Conservation (phyloP, 225 moss, liverwort and hornwort genomes). For the Pseudisothecium myosuroides region DNA sequence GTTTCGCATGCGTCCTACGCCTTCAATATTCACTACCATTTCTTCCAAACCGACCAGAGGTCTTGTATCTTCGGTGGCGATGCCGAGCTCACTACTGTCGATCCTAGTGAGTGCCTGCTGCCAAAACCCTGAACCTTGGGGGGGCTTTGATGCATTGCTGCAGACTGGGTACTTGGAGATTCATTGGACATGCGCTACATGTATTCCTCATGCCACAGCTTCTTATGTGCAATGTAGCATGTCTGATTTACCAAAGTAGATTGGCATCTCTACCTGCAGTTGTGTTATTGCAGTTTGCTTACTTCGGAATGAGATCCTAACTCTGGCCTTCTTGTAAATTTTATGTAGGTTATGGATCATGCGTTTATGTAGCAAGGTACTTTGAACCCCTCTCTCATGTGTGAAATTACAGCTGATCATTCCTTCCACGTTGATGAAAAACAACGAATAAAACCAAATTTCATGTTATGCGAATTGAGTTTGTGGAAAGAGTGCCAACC, state of each 20-base stretch:
- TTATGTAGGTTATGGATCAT: conserved; percentile 31
- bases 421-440: background rate
- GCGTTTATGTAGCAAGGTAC: conserved; percentile 33
- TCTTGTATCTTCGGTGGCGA: conserved; percentile 42
- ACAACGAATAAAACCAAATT: background rate
- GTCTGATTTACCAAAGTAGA: background rate
- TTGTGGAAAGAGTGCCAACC: background rate
- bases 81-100: conserved; percentile 18
- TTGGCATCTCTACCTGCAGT: background rate
- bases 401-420: background rate
- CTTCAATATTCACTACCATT: conserved; percentile 46
- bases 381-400: background rate
- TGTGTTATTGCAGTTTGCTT: background rate
- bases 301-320: background rate
- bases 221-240: too few relatives aligned
- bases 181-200: too few relatives aligned
- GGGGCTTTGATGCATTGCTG: background rate
- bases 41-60: conserved; percentile 18
- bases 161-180: background rate
- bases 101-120: conserved; percentile 31
- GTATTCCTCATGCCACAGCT: background rate
- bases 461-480: background rate
- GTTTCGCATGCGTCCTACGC: conserved; percentile 34
- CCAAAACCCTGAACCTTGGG: background rate
- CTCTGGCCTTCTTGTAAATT: background rate